Evolutionary conservation across 495 filamentous ascomycete genomes (phyloP).

Genomic region (Xylaria sp.): DNA sequence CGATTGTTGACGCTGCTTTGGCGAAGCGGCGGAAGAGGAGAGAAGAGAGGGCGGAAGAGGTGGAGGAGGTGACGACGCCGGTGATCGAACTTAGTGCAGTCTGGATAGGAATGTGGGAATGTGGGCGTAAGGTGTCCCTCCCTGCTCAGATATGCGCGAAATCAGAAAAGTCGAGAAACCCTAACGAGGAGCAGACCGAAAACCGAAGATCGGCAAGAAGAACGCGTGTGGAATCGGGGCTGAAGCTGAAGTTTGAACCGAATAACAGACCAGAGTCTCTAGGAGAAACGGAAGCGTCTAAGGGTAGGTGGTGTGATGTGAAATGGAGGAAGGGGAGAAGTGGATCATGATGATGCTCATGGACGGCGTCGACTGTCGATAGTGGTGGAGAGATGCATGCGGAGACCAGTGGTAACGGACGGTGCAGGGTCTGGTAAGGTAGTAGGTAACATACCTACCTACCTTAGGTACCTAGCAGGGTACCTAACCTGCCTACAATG

Average conservation of each 20-base stretch:
- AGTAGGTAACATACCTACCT: no score
- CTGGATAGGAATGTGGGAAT: no score
- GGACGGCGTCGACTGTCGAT: neutral
- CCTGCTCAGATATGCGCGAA: neutral
- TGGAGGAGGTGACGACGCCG: conserved; percentile 17
- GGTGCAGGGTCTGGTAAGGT: neutral
- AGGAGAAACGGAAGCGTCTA: conserved; percentile 1
- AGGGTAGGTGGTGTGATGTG: conserved; percentile 21
- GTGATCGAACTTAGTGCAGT: neutral
- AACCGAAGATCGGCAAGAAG: neutral
- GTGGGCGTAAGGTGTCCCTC: neutral
- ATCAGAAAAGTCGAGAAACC: neutral
- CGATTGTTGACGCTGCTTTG: neutral
- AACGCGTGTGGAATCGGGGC: neutral
- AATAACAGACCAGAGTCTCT: neutral
- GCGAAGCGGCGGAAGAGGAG: neutral
- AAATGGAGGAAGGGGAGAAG: conserved; percentile 26
- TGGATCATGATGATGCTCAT: conserved; percentile 27
- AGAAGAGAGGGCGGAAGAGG: neutral
- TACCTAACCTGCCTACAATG: no score
- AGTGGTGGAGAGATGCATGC: conserved; percentile 13
- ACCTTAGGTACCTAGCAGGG: no score
- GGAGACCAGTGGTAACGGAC: conserved; percentile 7
- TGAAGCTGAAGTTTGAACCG: neutral
- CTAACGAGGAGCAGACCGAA: neutral